Base-by-base conservation (phyloP, 306 rosid genomes). In the Prunus mira region DNA sequence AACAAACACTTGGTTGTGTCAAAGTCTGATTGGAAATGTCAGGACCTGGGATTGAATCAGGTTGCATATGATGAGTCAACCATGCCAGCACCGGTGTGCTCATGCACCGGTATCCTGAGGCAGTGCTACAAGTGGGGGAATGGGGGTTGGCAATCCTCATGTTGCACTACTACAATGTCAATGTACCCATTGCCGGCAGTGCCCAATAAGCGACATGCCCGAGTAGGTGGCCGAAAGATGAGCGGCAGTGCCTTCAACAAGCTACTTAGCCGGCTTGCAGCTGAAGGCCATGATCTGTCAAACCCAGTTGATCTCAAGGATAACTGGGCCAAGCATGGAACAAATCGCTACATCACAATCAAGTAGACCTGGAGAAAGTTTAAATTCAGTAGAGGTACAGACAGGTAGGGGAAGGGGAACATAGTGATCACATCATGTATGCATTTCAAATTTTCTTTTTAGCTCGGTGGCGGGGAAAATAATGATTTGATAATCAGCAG, bases 41-140 rank as follows among this genome's bases (percentile, higher is more conserved):
- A 89, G 76, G 99, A 95, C 80, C 78, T 95, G 82, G 98, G 96
- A 30, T 68, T 96, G 83, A 96, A 96, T 78, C 98, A 92, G 73
- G 99, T 96, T 47, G 89, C 89, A 11, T 96, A 84, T 34, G 99
- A 96, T 49, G 99, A 96, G 73, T 87, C 98, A 0, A 96, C 99
- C 56, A 96, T 96, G 98, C 99, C 99, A 58, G 89, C 96, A 0
- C 99, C 99, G 2, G 87, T 84, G 6, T 96, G 99, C 80, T 92
- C 98, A 11, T 96, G 99, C 88, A 96, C 99, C 1, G 92, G 97
- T 69, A 84, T 81, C 20, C 77, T 80, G 51, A 88, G 96, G 69
- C 99, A 96, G 77, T 96, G 99, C 87, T 96, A 96, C 93, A 96
- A 96, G 83, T 96, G 98, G 99, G 98, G 99, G 3, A 91, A 90